These are phyloP conservation scores for Russula griseocarnosa DNA, from an alignment of 768 basidiomycete species.

Conservation along the genomic window DNA sequence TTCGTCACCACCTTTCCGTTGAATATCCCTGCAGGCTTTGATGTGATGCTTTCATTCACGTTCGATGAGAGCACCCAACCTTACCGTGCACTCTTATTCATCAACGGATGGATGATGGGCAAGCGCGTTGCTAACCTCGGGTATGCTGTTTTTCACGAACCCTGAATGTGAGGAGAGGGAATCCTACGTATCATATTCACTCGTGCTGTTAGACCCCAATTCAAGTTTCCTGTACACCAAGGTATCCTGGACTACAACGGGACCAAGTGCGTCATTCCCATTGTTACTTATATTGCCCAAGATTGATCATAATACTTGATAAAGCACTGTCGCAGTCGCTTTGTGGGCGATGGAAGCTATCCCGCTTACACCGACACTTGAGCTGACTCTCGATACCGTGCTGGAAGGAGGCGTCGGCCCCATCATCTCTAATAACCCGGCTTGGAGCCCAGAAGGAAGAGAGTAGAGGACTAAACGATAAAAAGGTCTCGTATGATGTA, in stretches of 20 bases:
- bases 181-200: background rate
- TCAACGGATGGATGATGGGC: conserved; percentile 91
- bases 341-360: conserved; percentile 36
- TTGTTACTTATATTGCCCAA: conserved; percentile 1
- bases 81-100: conserved; percentile 69
- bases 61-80: conserved; percentile 62
- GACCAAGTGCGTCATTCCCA: conserved; percentile 48
- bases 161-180: background rate
- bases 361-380: conserved; percentile 30
- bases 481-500: background rate
- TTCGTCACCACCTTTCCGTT: conserved; percentile 73
- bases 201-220: conserved; percentile 54
- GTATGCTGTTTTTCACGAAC: conserved; percentile 14
- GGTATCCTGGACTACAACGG: conserved; percentile 75
- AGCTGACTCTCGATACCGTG: conserved; percentile 31
- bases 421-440: conserved; percentile 30
- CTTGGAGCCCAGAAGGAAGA: conserved; percentile 21
- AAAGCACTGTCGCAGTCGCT: conserved; percentile 30
- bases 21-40: conserved; percentile 53
- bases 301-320: background rate
- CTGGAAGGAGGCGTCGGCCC: conserved; percentile 33
- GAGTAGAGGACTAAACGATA: background rate
- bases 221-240: conserved; percentile 78
- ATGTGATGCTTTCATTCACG: conserved; percentile 66
- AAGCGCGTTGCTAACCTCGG: conserved; percentile 45